Evolutionary conservation across 2,329 filamentous ascomycete species (phyloP).

Genomic region (Paracamarosporium sp.): DNA sequence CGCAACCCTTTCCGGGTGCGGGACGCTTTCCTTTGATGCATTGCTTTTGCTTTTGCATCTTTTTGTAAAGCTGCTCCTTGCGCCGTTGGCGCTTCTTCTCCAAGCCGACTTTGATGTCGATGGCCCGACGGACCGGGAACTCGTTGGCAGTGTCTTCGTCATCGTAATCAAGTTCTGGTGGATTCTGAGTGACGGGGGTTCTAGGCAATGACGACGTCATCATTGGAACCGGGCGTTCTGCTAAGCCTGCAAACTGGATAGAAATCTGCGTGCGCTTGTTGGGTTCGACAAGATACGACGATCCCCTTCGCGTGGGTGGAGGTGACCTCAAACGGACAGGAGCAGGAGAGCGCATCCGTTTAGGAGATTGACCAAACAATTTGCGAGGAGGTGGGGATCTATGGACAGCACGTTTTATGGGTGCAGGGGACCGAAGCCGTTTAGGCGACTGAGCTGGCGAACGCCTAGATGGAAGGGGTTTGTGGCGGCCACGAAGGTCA

Average conservation of each 20-base stretch:
- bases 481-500: slow-evolving; percentile 47
- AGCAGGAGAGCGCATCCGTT: slow-evolving; percentile 58
- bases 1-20: slow-evolving; percentile 83
- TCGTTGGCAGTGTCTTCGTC: slow-evolving; percentile 49
- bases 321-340: slow-evolving; percentile 66
- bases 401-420: slow-evolving; percentile 43
- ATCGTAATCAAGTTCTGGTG: slow-evolving; percentile 40
- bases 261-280: slow-evolving; percentile 49
- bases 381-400: slow-evolving; percentile 58
- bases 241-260: slow-evolving; percentile 59
- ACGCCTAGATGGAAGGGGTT: slow-evolving; percentile 38
- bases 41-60: slow-evolving; percentile 87
- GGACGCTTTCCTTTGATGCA: slow-evolving; percentile 75
- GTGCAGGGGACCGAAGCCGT: slow-evolving; percentile 63
- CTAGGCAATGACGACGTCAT: slow-evolving; percentile 88
- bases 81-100: slow-evolving; percentile 93
- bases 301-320: slow-evolving; percentile 63
- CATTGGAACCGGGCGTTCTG: slow-evolving; percentile 70
- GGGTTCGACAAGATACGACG: slow-evolving; percentile 38
- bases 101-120: slow-evolving; percentile 90
- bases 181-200: slow-evolving; percentile 62
- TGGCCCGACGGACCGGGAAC: slow-evolving; percentile 83
- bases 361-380: slow-evolving; percentile 75
- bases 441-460: slow-evolving; percentile 66
- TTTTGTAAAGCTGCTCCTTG: slow-evolving; percentile 89